Evolutionary conservation across 164 flowering plant species (phyloP).

Genomic region (Protea cynaroides): DNA sequence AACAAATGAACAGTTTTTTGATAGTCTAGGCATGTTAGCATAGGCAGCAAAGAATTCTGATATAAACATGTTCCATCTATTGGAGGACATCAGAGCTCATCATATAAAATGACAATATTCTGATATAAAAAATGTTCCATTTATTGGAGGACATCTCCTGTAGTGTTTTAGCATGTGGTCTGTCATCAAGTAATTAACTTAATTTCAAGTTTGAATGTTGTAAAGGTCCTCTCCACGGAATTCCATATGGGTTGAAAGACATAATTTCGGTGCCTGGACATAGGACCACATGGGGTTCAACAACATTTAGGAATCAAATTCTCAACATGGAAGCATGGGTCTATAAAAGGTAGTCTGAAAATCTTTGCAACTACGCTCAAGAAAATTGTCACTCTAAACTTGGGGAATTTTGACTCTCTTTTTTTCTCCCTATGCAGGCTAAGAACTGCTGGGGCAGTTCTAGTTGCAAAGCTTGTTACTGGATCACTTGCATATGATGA

Average conservation of each 20-base stretch:
- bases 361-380: background rate
- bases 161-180: background rate
- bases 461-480: constrained; percentile 80
- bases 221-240: constrained; percentile 93
- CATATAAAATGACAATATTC: too few species aligned
- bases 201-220: background rate
- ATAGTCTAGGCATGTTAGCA: too few species aligned
- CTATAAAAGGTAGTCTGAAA: constrained; percentile 55
- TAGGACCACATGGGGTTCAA: constrained; percentile 92
- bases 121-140: background rate
- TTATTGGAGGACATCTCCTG: background rate
- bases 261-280: constrained; percentile 77
- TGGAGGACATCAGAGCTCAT: too few species aligned
- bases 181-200: background rate
- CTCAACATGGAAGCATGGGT: constrained; percentile 91
- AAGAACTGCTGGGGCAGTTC: constrained; percentile 79
- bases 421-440: constrained; percentile 36
- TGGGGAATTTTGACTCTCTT: background rate
- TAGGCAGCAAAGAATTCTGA: too few species aligned
- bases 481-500: constrained; percentile 95
- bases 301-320: constrained; percentile 62
- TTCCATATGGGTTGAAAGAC: constrained; percentile 92
- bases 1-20: too few species aligned
- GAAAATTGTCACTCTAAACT: background rate
- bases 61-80: too few species aligned